Conservation (phyloP, 2,329 filamentous ascomycete species). For the Niveomyces coronatus region DNA sequence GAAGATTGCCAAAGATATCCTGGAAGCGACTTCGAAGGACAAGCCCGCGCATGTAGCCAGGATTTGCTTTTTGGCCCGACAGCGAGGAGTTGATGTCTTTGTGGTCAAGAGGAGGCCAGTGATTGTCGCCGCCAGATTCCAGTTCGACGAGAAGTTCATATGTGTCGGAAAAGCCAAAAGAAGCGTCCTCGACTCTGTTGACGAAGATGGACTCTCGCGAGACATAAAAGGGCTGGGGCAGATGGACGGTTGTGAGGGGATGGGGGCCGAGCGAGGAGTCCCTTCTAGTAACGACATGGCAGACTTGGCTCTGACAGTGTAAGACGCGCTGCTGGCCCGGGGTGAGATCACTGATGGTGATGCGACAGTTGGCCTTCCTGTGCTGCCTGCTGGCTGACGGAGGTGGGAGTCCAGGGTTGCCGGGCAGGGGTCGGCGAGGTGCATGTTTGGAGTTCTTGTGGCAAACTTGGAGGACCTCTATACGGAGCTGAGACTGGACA, state of each 20-base stretch:
- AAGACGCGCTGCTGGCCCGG: conserved; percentile 31
- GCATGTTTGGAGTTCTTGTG: conserved; percentile 36
- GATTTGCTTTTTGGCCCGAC: neutral
- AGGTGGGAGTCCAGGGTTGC: conserved; percentile 18
- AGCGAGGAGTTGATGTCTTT: conserved; percentile 5
- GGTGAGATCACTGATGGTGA: conserved; percentile 26
- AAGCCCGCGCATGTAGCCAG: conserved; percentile 21
- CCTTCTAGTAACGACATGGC: conserved; percentile 40
- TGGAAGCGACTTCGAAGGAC: conserved; percentile 31
- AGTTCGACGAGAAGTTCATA: conserved; percentile 44
- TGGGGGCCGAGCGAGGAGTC: conserved; percentile 35
- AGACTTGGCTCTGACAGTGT: conserved; percentile 44
- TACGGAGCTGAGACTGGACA: conserved; percentile 34
- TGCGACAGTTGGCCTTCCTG: conserved; percentile 27
- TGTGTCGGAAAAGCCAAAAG: conserved; percentile 36
- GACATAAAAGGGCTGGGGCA: conserved; percentile 40
- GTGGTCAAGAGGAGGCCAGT: conserved; percentile 41
- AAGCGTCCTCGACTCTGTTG: conserved; percentile 34
- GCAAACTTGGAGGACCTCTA: conserved; percentile 42
- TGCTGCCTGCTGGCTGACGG: conserved; percentile 20
- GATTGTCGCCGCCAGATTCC: conserved; percentile 36
- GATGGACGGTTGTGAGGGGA: conserved; percentile 36
- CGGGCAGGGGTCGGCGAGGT: too few relatives aligned
- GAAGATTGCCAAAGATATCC: conserved; percentile 32
- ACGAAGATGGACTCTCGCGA: conserved; percentile 41